phyloP scores from a whole-genome alignment of 2,329 filamentous ascomycete species.

The Trichoderma sp. region DNA sequence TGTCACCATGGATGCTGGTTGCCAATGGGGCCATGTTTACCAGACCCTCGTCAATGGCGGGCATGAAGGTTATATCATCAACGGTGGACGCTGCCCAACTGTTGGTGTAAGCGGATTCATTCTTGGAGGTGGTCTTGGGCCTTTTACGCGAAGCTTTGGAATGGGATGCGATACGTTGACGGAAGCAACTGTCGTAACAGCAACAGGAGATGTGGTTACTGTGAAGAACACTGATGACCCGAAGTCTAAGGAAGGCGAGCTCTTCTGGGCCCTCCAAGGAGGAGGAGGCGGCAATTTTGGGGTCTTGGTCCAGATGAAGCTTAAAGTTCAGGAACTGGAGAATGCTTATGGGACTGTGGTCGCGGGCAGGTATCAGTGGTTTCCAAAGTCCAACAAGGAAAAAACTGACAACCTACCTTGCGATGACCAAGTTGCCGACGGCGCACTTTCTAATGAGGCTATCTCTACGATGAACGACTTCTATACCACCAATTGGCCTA shows the following conservation, averaged over 20 bases:
- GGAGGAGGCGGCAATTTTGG: neutral
- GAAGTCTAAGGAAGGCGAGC: neutral
- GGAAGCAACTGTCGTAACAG: constrained; percentile 35
- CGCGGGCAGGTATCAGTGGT: neutral
- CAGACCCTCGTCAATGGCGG: constrained; percentile 24
- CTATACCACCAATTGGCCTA: neutral
- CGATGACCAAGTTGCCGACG: neutral
- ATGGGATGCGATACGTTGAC: constrained; percentile 26
- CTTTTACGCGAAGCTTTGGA: constrained; percentile 29
- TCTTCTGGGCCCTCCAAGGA: neutral
- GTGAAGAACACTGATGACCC: constrained; percentile 23
- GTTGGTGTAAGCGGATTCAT: constrained; percentile 39
- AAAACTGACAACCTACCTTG: neutral
- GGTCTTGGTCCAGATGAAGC: neutral
- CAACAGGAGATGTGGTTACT: constrained; percentile 24
- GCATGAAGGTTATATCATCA: constrained; percentile 25
- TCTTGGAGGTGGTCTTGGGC: constrained; percentile 35
- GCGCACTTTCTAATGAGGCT: neutral
- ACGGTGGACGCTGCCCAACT: constrained; percentile 31
- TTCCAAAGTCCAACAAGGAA: neutral
- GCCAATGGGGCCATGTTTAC: constrained; percentile 31
- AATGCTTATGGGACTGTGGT: neutral
- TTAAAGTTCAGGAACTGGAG: neutral
- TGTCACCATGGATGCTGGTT: neutral
- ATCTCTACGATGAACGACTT: neutral